Evolutionary conservation across 371 early-diverging fungal genomes (phyloP), one percentile per base, ranked within the genome.

Genomic region (Vittaforma corneae): DNA sequence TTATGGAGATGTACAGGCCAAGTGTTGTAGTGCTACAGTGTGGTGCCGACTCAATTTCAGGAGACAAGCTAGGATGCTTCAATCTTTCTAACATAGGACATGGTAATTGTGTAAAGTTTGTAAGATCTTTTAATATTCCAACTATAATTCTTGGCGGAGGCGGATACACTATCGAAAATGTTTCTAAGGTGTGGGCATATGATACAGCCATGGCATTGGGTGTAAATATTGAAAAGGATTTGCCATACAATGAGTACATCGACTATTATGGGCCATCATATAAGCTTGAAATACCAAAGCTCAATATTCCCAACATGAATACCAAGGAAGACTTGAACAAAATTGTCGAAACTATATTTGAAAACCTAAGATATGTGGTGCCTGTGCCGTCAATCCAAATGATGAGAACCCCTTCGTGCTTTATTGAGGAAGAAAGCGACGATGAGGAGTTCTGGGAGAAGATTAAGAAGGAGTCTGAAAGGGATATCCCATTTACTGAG

Each of bases 161-260:
- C 45, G 98, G 98, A 0, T 98, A 98, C 73, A 93, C 94, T 0
- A 91, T 94, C 76, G 85, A 92, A 61, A 96, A 98, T 77, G 97
- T 96, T 0, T 86, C 91, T 9, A 83, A 92, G 28, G 86, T 90
- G 6, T 97, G 98, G 98, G 71, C 80, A 2, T 78, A 75, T 46
- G 80, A 77, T 18, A 80, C 80, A 42, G 56, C 69, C 11, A 54
- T 73, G 3, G 67, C 78, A n/a, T 70, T 71, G 26, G 74, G 53
- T 34, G 77, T 78, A 4, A 65, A 73, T 0, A 62, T 80, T 16
- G 47, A 67, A 1, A 56, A 67, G 0, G 65, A 73, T 24, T 51
- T 80, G 32, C 80, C 80, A 22, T 65, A 40, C 29, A 79, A 73
- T 33, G 75, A 76, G 52, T 78, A 71, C 58, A 51, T 67, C 14